A percentile compares a stretch with the other conserved stretches of the same genome.
Conservation (phyloP, 1,284 basidiomycete species). For the Trichosporon sp. region DNA sequence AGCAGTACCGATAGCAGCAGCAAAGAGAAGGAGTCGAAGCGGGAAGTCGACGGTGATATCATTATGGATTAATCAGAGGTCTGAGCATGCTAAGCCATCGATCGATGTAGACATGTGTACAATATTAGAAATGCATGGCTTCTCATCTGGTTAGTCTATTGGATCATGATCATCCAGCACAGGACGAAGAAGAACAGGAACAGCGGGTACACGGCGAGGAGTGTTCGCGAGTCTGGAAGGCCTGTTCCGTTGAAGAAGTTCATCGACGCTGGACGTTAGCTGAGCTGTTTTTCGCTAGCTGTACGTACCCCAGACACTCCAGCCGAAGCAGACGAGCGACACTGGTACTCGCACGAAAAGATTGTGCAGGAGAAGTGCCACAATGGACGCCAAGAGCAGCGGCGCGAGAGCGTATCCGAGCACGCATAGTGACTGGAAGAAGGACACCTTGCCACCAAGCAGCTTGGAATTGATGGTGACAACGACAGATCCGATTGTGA, state of each 20-base stretch:
- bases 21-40: background rate
- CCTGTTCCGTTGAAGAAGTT: conserved; percentile 91
- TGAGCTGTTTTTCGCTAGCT: background rate
- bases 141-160: conserved; percentile 48
- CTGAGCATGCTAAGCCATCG: background rate
- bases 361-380: conserved; percentile 75
- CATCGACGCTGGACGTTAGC: conserved; percentile 62
- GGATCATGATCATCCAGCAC: conserved; percentile 92
- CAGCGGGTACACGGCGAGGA: conserved; percentile 87
- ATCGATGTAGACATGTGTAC: background rate
- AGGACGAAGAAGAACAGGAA: conserved; percentile 57
- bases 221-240: conserved; percentile 76
- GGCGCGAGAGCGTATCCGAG: conserved; percentile 87
- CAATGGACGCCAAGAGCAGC: conserved; percentile 76
- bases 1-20: background rate
- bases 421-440: conserved; percentile 90
- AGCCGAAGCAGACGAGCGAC: conserved; percentile 76
- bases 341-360: conserved; percentile 81
- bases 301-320: conserved; percentile 85
- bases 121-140: conserved; percentile 2
- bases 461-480: conserved; percentile 93
- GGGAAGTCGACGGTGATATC: background rate
- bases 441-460: conserved; percentile 92
- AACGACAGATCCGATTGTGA: conserved; percentile 77
- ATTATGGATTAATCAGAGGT: background rate